A percentile compares a stretch with the other conserved stretches of the same genome.
Conservation (phyloP, 192 early-diverging fungal genomes). For the Coemansia sp. region DNA sequence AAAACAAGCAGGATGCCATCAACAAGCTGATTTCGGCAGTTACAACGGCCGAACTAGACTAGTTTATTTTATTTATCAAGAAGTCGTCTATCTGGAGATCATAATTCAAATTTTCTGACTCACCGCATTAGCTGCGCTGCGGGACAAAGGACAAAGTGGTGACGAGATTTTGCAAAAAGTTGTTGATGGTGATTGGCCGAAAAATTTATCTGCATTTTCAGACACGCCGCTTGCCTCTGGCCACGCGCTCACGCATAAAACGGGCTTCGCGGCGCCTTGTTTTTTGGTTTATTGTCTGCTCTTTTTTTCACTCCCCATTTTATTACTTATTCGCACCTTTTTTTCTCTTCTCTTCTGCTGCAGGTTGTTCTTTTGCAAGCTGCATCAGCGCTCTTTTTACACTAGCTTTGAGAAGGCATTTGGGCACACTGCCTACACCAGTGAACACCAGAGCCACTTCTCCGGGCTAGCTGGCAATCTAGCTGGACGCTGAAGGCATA, state of each 20-base stretch:
- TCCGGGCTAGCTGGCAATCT: conserved; percentile 3
- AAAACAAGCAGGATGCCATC: conserved; percentile 40
- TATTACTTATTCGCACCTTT: conserved; percentile 7
- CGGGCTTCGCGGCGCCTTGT: conserved; percentile 11
- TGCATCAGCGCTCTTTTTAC: not conserved
- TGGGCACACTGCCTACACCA: not conserved
- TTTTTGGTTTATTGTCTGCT: conserved; percentile 6
- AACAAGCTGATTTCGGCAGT: conserved; percentile 39
- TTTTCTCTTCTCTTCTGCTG: conserved; percentile 7
- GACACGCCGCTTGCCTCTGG: not conserved
- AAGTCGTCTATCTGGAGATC: not conserved
- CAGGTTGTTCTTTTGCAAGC: conserved; percentile 1
- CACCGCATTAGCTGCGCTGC: not conserved
- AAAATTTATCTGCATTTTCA: conserved; percentile 14
- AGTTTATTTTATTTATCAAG: not conserved
- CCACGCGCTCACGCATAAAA: conserved; percentile 20
- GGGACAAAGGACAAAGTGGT: not conserved
- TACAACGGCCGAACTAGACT: conserved; percentile 7
- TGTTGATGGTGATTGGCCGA: conserved; percentile 1
- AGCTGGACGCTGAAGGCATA: conserved; percentile 4
- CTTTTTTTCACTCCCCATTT: conserved; percentile 8
- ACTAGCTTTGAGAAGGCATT: not conserved
- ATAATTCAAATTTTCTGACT: not conserved
- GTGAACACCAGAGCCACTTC: conserved; percentile 4
- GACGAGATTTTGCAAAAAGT: not conserved